Evolutionary conservation across 495 filamentous ascomycete species (phyloP).

Genomic region (Aspergillus mulundensis): DNA sequence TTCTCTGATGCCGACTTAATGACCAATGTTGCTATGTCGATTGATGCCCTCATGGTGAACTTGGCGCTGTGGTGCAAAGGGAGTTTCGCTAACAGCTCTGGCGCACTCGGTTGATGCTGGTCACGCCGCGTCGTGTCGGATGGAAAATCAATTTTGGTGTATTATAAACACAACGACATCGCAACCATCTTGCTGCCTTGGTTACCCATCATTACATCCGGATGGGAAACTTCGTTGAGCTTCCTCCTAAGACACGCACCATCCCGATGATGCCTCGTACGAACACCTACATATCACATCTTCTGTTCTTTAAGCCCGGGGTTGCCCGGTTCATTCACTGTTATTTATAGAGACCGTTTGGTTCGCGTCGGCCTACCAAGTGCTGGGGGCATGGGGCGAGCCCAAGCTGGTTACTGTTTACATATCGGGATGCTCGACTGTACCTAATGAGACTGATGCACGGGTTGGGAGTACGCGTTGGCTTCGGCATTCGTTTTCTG

Average conservation of each 20-base stretch:
- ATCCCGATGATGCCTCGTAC: background rate
- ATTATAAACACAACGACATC: constrained; percentile 12
- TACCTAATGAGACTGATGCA: constrained; percentile 23
- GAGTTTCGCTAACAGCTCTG: constrained; percentile 12
- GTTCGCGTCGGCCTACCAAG: constrained; percentile 22
- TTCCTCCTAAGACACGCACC: background rate
- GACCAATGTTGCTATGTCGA: constrained; percentile 8
- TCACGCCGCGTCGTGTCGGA: constrained; percentile 32
- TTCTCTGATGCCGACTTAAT: constrained; percentile 6
- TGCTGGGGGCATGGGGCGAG: constrained; percentile 22
- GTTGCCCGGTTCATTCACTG: constrained; percentile 13
- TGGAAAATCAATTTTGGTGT: constrained; percentile 13
- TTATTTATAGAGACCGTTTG: constrained; percentile 20
- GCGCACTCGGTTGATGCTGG: constrained; percentile 40
- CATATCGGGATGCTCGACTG: constrained; percentile 14
- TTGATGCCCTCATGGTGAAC: constrained; percentile 7
- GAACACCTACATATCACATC: background rate
- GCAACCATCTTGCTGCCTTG: constrained; percentile 3
- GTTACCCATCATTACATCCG: constrained; percentile 7
- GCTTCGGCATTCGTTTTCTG: constrained; percentile 1
- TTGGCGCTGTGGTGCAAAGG: constrained; percentile 12
- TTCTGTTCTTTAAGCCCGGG: constrained; percentile 1
- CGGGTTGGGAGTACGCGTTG: constrained; percentile 16
- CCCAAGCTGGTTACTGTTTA: constrained; percentile 17
- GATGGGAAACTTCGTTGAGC: background rate